Evolutionary conservation across 2,329 filamentous ascomycete genomes (phyloP), one percentile per base, ranked within the genome.

Genomic region (Aspergillus intermedius): DNA sequence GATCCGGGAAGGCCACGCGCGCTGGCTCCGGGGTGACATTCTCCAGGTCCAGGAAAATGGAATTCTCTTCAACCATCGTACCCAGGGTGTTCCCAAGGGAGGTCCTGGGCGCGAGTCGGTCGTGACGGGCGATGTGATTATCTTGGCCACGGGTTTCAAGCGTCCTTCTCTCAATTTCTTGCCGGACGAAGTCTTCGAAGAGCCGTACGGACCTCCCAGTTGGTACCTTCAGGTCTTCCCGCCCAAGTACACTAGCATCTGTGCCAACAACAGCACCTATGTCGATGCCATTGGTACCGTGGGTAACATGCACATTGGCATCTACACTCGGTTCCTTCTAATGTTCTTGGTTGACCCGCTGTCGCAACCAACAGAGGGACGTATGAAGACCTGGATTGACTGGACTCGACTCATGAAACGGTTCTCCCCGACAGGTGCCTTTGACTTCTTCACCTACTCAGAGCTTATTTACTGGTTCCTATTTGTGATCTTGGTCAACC

Each of bases 211-310:
- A 1, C 86, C 88, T 1, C 89, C 89, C 0, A 90, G 88, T 65
- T 94, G 89, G 89, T 94, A 93, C 58, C 77, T 94, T 0, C 88
- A 94, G 66, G 87, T 86, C 0, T 94, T 94, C 69, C 88, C 89
- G 4, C 86, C 88, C 0, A 67, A 74, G 3, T 84, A 91, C 55
- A 80, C 84, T 0, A 84, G 81, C 30, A 77, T 94, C 43, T 89
- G 84, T 54, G 84, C 84, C 54, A 91, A 88, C 69, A 94, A 95
- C 69, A 85, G 85, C 73, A 93, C 88, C 0, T 94, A 91, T 56
- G 74, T 90, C 48, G 82, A 86, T 47, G 88, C 83, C 3, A 91
- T 93, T 49, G 88, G 87, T 0, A 86, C 85, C 0, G 87, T 93
- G 1, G 86, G 88, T 0, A 91, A 93, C 66, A 91, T 87, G 78